Base-by-base conservation (phyloP, 2,329 filamentous ascomycete species). In the Penicillium sp. region DNA sequence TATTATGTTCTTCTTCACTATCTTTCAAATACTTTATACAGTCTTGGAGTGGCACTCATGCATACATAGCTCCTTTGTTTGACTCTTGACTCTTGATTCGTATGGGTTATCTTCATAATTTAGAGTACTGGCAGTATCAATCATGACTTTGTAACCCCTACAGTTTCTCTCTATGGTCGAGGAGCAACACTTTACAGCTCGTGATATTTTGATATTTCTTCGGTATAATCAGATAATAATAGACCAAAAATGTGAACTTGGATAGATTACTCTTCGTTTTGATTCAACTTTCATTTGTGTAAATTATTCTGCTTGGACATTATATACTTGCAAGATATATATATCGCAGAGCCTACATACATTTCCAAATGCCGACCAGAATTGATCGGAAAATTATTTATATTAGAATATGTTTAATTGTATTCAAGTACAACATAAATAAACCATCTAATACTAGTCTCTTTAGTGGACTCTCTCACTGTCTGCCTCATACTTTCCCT, bases 1-100 rank as follows among this genome's bases (percentile, higher is more conserved):
- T 28, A 24, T 35, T 52, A 53, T 45, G n/a, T 29, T 38, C 48
- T 48, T 56, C 50, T 56, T 44, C 38, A 51, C 52, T 57, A 39
- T 57, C 52, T 17, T 53, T 57, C 6, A 12, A 10, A 21, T 35
- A 32, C 32, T 26, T 26, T 52, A 45, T 26, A 4, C 3, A 4
- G 3, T 52, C 47, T 52, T 31, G 21, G 6, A 13, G 34, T 43
- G 22, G 39, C 26, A 22, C 21, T 21, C 34, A 19, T 37, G 7
- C 15, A 32, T 3, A 29, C 5, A 32, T 3, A 29, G 5, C 7
- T 38, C 33, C 2, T 15, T 26, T 28, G 6, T 24, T 29, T 19
- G 3, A 9, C 31, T 17, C 21, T 24, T 26, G 10, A 26, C 9
- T 40, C 15, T 26, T 17, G 22, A 26, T 22, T 4, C 1, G 7